Conservation (phyloP, 495 filamentous ascomycete species). For the Evernia prunastri region DNA sequence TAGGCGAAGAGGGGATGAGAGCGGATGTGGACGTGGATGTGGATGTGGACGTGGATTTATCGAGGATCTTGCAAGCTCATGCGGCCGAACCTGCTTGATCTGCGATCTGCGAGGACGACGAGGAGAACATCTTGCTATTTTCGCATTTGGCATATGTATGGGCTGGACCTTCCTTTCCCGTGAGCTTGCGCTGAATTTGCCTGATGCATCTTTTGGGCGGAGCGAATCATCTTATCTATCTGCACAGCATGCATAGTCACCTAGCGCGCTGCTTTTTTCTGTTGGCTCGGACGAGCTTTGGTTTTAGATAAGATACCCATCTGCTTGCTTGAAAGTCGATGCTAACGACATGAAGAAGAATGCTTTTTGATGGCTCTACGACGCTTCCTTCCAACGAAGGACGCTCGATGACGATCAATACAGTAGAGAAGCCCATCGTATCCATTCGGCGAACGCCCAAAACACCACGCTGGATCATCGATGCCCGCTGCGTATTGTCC, state of each 20-base stretch:
- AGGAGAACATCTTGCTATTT: constrained; percentile 1
- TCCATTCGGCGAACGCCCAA: neutral
- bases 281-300: neutral
- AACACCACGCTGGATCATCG: neutral
- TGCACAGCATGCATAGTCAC: neutral
- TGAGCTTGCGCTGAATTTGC: neutral
- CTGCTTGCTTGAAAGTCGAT: neutral
- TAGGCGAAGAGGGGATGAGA: neutral
- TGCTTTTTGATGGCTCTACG: neutral
- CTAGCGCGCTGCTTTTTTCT: too few relatives aligned
- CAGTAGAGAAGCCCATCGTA: neutral
- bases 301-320: neutral
- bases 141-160: neutral
- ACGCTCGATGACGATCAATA: neutral
- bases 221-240: neutral
- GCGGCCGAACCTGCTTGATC: neutral
- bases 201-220: neutral
- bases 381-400: neutral
- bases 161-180: neutral
- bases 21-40: constrained; percentile 8
- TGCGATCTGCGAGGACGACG: too few relatives aligned
- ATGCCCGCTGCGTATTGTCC: neutral
- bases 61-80: neutral
- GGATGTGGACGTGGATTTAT: constrained; percentile 9
- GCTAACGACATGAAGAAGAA: neutral